These are phyloP conservation scores for Umbelopsis sp. DNA, from an alignment of 192 early-diverging fungal species.

Conservation along the genomic window DNA sequence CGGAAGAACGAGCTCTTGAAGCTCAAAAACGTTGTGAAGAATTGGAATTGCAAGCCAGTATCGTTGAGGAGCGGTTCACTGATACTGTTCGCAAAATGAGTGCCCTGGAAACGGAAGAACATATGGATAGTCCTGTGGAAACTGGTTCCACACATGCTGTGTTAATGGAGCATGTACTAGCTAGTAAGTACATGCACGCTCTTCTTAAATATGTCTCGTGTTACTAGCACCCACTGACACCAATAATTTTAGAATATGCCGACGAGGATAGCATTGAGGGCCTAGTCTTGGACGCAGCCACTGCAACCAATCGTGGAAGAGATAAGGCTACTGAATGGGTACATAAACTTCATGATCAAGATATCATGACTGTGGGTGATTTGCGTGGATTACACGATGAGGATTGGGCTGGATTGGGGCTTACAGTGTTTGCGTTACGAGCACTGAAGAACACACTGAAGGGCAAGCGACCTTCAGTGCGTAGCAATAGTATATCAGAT, in stretches of 20 bases:
- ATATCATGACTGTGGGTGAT: conserved; percentile 81
- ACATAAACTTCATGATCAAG: conserved; percentile 66
- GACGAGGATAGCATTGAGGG: conserved; percentile 67
- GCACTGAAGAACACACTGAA: conserved; percentile 54
- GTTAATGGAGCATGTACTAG: neutral
- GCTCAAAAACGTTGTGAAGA: conserved; percentile 32
- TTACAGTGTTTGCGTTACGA: conserved; percentile 60
- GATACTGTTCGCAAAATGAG: conserved; percentile 25
- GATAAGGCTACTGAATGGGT: conserved; percentile 80
- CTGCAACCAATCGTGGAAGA: conserved; percentile 61
- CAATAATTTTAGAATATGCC: conserved; percentile 44
- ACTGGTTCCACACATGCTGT: neutral
- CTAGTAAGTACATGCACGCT: conserved; percentile 15
- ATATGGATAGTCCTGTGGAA: conserved; percentile 5
- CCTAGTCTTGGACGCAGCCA: conserved; percentile 67
- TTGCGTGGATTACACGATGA: conserved; percentile 72
- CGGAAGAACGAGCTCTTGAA: conserved; percentile 28
- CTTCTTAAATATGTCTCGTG: neutral
- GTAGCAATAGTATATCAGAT: conserved; percentile 21
- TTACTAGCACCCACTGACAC: neutral
- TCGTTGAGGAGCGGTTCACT: conserved; percentile 28
- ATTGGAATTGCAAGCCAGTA: conserved; percentile 27
- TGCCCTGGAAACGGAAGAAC: neutral
- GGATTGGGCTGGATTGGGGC: conserved; percentile 69
- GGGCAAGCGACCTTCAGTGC: conserved; percentile 36